Percentiles rank a stretch among this genome's conserved stretches.
These are phyloP conservation scores for Stachybotrys chartarum DNA, from an alignment of 2,329 filamentous ascomycete species.

Conservation along the genomic window DNA sequence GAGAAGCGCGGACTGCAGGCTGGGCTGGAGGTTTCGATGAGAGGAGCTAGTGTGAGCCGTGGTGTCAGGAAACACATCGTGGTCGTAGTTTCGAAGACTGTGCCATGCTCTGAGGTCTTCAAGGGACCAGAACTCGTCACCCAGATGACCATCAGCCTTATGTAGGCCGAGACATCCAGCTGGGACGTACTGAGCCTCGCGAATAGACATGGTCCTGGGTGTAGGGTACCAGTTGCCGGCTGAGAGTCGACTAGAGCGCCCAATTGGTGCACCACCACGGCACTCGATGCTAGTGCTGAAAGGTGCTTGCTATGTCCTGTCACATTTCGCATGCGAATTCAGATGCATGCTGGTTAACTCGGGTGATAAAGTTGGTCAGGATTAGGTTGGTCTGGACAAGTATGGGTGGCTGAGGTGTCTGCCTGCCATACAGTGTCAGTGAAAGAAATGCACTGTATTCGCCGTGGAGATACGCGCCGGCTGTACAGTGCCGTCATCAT, in stretches of 20 bases:
- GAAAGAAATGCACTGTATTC: not conserved
- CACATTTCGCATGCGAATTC: not conserved
- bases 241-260: not conserved
- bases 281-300: not conserved
- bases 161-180: slow-evolving; percentile 29
- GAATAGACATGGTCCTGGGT: not conserved
- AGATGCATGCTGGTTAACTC: not conserved
- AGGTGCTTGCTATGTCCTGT: not conserved
- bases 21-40: slow-evolving; percentile 5
- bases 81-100: slow-evolving; percentile 13
- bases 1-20: slow-evolving; percentile 21
- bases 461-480: no score
- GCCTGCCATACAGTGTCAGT: not conserved
- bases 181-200: slow-evolving; percentile 26
- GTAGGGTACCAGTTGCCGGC: slow-evolving; percentile 8
- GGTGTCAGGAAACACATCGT: slow-evolving; percentile 3
- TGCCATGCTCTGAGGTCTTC: slow-evolving; percentile 16
- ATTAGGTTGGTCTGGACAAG: not conserved
- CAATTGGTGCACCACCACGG: not conserved
- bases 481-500: no score
- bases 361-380: not conserved
- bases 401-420: not conserved
- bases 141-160: slow-evolving; percentile 8
- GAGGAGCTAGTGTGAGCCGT: not conserved
- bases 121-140: slow-evolving; percentile 5